Conservation (phyloP, 805 yeast genomes). For the Teunomyces barrocoloradensis region DNA sequence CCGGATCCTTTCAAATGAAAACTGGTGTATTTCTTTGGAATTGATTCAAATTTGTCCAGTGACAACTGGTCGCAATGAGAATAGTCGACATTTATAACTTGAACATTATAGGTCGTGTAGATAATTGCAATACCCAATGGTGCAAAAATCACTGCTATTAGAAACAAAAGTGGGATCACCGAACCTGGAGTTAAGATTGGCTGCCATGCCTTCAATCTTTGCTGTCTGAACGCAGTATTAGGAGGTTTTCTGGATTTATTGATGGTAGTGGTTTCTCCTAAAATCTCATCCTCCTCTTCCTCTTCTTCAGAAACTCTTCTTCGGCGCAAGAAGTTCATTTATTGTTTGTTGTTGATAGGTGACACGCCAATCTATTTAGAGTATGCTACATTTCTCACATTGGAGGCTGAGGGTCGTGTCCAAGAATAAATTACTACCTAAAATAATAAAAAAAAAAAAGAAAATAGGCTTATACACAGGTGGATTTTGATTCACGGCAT, state of each 20-base stretch:
- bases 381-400: background rate
- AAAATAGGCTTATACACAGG: slow-evolving; percentile 1
- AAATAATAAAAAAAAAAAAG: background rate
- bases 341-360: background rate
- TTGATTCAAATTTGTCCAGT: slow-evolving; percentile 36
- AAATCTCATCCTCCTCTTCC: slow-evolving; percentile 19
- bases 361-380: background rate
- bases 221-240: slow-evolving; percentile 79
- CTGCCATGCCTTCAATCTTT: slow-evolving; percentile 67
- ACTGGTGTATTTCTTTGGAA: slow-evolving; percentile 59
- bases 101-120: slow-evolving; percentile 74
- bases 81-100: slow-evolving; percentile 72
- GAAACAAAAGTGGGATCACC: slow-evolving; percentile 78
- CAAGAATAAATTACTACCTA: background rate
- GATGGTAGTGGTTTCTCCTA: slow-evolving; percentile 15
- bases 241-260: slow-evolving; percentile 42
- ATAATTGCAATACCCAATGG: slow-evolving; percentile 88
- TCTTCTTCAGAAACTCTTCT: slow-evolving; percentile 21
- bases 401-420: slow-evolving; percentile 4
- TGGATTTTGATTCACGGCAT: background rate
- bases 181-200: slow-evolving; percentile 91
- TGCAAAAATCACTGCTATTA: slow-evolving; percentile 76
- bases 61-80: slow-evolving; percentile 57
- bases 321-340: slow-evolving; percentile 36
- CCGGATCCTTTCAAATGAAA: slow-evolving; percentile 58